These are phyloP conservation scores for Lichtheimia ornata DNA, from an alignment of 371 early-diverging fungal genomes.

Conservation along the genomic window DNA sequence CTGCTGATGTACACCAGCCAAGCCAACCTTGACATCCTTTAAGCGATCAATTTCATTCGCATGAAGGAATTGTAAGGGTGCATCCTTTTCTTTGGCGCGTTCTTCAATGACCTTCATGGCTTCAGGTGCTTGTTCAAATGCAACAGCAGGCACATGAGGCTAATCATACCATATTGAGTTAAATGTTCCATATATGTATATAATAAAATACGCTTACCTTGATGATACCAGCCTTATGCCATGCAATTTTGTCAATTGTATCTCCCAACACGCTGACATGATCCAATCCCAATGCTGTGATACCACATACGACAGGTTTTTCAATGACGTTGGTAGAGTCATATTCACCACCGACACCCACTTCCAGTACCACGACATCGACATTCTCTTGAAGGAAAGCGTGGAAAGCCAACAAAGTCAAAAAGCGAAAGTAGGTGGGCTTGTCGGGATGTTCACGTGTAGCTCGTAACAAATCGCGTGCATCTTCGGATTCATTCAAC, in stretches of 20 bases:
- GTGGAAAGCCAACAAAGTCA: conserved; percentile 90
- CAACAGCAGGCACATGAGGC: conserved; percentile 67
- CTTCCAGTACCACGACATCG: conserved; percentile 81
- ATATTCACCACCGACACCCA: conserved; percentile 85
- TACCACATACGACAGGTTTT: conserved; percentile 75
- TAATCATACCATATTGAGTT: conserved; percentile 12
- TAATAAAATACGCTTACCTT: conserved; percentile 45
- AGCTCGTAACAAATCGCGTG: conserved; percentile 29
- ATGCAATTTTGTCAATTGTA: conserved; percentile 83
- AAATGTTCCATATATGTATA: no score
- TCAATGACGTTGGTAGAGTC: conserved; percentile 83
- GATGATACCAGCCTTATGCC: conserved; percentile 94
- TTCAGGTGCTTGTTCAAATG: conserved; percentile 69
- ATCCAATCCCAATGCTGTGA: conserved; percentile 83
- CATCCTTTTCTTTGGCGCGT: conserved; percentile 68
- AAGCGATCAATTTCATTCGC: conserved; percentile 12
- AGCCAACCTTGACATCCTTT: conserved; percentile 33
- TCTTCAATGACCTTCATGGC: conserved; percentile 71
- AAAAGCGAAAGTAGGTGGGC: conserved; percentile 89
- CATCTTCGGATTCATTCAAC: conserved; percentile 23
- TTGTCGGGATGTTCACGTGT: conserved; percentile 57
- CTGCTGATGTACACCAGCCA: conserved; percentile 85
- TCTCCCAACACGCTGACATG: conserved; percentile 75
- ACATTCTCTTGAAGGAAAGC: conserved; percentile 83
- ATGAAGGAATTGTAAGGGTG: conserved; percentile 19